Base-by-base conservation (phyloP, 495 filamentous ascomycete genomes). In the Aspergillus funiculosus region DNA sequence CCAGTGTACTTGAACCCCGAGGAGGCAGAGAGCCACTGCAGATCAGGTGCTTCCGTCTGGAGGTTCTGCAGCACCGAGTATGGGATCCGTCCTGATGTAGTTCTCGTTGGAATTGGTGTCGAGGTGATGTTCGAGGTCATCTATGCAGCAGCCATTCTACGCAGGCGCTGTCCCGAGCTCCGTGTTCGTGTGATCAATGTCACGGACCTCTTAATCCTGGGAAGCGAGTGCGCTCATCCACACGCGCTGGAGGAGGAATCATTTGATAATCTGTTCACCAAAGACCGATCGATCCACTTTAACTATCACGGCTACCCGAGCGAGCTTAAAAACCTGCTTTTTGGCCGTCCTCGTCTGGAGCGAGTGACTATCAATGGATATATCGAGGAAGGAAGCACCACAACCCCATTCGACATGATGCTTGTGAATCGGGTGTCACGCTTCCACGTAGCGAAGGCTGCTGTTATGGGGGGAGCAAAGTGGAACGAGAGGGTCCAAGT, bases 331-430 rank as follows among this genome's bases (percentile, higher is more conserved):
- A 81, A 81, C 0, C 53, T 85, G 35, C 67, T 86, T 1, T 85
- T 86, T 57, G 79, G 80, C 1, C 69, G 81, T 1, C 64, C 64
- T 0, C 53, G 59, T 14, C 48, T 76, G 5, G 65, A 75, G 8
- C 66, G 80, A 5, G 71, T 82, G 32, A 72, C 53, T 2, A 74
- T 87, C 24, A 71, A 64, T n/a, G 79, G 78, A 3, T 88, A 89
- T 52, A 68, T 67, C 0, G 84, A 87, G 58, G 82, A 87, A 56
- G 84, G 85, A 3, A 78, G 69, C 40, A 87, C 81, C 0, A 87
- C 82, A 0, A 87, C 81, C 7, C 83, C 81, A 4, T 85, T 86
- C 51, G 79, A 86, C 45, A 87, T 86, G 83, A 79, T 86, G 81
- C 61, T 86, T 8, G 56, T 74, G 27, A 89, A 87, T 44, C 51